Percentiles rank a stretch among this genome's conserved stretches.
phyloP scores from a whole-genome alignment of 2,329 filamentous ascomycete species.

The Fusarium subtropicale region DNA sequence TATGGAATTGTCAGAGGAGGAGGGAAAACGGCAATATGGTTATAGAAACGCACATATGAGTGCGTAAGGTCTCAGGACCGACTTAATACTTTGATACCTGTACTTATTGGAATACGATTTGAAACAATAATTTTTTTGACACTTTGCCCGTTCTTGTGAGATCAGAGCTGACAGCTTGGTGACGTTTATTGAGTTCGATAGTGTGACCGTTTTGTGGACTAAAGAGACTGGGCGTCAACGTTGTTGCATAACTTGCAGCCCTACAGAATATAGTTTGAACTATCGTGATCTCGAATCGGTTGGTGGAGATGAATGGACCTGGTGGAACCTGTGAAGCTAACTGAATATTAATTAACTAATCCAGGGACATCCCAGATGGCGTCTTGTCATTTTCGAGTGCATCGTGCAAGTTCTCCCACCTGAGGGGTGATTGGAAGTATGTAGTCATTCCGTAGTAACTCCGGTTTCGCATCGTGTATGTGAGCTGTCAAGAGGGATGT shows the following conservation, averaged over 20 bases:
- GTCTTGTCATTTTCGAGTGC: not conserved
- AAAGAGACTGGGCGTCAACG: slow-evolving; percentile 12
- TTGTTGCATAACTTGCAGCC: slow-evolving; percentile 38
- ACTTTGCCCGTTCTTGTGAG: not conserved
- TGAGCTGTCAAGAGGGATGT: slow-evolving; percentile 34
- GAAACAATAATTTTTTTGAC: slow-evolving; percentile 8
- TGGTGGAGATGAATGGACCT: slow-evolving; percentile 41
- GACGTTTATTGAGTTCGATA: slow-evolving; percentile 4
- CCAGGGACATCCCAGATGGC: slow-evolving; percentile 10
- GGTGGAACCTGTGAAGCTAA: slow-evolving; percentile 41
- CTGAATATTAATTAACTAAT: slow-evolving; percentile 12
- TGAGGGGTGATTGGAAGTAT: slow-evolving; percentile 4
- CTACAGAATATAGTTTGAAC: slow-evolving; percentile 37
- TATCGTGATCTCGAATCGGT: slow-evolving; percentile 40
- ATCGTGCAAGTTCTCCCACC: not conserved
- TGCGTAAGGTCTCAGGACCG: slow-evolving; percentile 39
- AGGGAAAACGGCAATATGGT: slow-evolving; percentile 36
- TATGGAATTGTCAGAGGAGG: slow-evolving; percentile 40
- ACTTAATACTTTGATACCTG: slow-evolving; percentile 38
- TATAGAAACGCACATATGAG: slow-evolving; percentile 45
- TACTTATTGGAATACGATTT: slow-evolving; percentile 18
- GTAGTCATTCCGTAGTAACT: not conserved
- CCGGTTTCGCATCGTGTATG: not conserved
- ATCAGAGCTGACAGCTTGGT: not conserved
- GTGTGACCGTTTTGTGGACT: slow-evolving; percentile 20